A percentile compares a stretch with the other conserved stretches of the same genome.
Evolutionary conservation across 2,329 filamentous ascomycete species (phyloP).

Genomic region (Alternaria infectoria): DNA sequence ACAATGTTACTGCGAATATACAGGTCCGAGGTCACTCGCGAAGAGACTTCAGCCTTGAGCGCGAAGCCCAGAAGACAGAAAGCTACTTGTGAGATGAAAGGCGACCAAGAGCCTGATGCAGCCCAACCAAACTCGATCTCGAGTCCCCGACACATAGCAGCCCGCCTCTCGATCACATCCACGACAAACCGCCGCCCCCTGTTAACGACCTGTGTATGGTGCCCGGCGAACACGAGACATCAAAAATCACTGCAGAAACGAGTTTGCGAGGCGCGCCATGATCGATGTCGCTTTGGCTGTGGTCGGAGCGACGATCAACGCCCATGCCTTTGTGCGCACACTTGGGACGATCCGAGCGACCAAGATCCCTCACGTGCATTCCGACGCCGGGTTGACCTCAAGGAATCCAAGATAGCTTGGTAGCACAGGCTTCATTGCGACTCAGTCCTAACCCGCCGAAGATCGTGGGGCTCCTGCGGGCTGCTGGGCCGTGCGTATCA

Average conservation of each 20-base stretch:
- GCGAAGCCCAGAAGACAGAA: neutral
- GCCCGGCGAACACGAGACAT: neutral
- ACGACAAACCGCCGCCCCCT: neutral
- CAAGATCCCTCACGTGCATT: neutral
- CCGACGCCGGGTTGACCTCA: neutral
- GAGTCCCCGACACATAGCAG: neutral
- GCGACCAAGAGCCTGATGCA: neutral
- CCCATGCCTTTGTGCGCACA: neutral
- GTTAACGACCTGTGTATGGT: neutral
- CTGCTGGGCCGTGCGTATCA: neutral
- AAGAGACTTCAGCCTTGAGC: neutral
- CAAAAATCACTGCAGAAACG: neutral
- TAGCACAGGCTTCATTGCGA: neutral
- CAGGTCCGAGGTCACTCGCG: neutral
- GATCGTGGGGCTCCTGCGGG: neutral
- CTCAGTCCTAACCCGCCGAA: neutral
- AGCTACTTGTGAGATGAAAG: neutral
- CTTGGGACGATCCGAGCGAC: neutral
- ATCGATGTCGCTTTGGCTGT: neutral
- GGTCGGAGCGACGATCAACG: neutral
- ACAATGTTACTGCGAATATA: neutral
- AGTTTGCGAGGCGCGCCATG: neutral
- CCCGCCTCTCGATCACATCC: neutral
- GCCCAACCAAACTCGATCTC: neutral
- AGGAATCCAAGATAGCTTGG: neutral